A percentile compares a stretch with the other conserved stretches of the same genome.
phyloP scores from a whole-genome alignment of 352 stramenopile species.

The Pythium volutum region DNA sequence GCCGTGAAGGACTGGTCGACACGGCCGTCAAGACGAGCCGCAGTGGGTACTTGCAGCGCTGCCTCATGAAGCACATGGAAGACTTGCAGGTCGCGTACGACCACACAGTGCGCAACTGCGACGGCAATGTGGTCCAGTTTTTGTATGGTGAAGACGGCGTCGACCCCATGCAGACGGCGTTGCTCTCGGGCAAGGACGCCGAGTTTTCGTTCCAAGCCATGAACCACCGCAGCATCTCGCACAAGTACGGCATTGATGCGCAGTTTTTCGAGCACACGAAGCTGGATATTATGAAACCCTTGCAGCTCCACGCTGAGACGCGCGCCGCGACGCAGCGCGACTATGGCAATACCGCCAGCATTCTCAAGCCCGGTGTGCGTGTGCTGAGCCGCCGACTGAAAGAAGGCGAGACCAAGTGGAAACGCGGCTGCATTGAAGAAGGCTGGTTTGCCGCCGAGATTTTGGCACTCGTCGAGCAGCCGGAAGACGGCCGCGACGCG shows the following conservation, averaged over 20 bases:
- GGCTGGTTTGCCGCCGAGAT: conserved; percentile 74
- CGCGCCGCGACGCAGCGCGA: conserved; percentile 49
- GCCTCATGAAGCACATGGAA: conserved; percentile 99
- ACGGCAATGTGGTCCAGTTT: conserved; percentile 98
- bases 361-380: conserved; percentile 54
- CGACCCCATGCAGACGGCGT: conserved; percentile 95
- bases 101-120: conserved; percentile 97
- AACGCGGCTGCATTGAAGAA: conserved; percentile 76
- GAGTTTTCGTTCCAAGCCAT: conserved; percentile 95
- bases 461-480: conserved; percentile 54
- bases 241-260: conserved; percentile 90
- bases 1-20: conserved; percentile 97
- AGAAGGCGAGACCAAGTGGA: conserved; percentile 81
- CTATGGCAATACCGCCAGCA: conserved; percentile 33
- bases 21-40: conserved; percentile 99
- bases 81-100: conserved; percentile 98
- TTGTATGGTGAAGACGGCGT: conserved; percentile 99
- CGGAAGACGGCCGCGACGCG: conserved; percentile 58
- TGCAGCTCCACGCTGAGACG: conserved; percentile 71
- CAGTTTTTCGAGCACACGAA: conserved; percentile 89
- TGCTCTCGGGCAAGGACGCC: conserved; percentile 91
- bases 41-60: conserved; percentile 99
- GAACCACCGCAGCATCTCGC: conserved; percentile 94
- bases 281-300: conserved; percentile 86
- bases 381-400: conserved; percentile 74